These are phyloP conservation scores for Penicillium paneum DNA, from an alignment of 2,329 filamentous ascomycete genomes.

Conservation along the genomic window DNA sequence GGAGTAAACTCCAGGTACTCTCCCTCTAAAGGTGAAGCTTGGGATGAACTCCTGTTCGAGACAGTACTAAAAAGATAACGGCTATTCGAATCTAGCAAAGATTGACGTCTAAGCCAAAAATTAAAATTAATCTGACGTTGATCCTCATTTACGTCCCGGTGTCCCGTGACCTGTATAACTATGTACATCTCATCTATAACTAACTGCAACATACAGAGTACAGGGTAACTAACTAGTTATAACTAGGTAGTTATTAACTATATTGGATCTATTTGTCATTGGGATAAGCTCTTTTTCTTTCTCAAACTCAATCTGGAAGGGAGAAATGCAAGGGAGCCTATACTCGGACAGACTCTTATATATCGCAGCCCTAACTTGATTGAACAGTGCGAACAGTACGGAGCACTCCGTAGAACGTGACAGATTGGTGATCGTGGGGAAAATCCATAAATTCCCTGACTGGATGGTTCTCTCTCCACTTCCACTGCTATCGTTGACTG, in stretches of 20 bases:
- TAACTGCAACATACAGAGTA: not conserved
- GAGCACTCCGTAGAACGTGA: no score
- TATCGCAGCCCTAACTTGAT: not conserved
- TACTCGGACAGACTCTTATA: not conserved
- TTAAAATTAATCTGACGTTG: conserved; percentile 1
- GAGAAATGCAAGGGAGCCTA: not conserved
- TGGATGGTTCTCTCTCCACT: not conserved
- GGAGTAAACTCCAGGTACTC: not conserved
- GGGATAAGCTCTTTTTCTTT: not conserved
- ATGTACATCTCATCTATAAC: not conserved
- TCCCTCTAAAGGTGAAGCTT: not conserved
- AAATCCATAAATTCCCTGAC: not conserved
- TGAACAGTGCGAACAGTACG: not conserved
- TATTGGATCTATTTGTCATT: not conserved
- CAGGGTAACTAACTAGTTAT: not conserved
- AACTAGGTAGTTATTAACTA: no score
- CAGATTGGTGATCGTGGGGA: not conserved
- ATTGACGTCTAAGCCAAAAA: not conserved
- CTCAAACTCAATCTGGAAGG: not conserved
- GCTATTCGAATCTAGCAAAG: not conserved
- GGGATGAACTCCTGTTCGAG: conserved; percentile 1
- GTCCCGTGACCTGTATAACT: not conserved
- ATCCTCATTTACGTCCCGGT: conserved; percentile 9
- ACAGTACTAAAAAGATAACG: not conserved
- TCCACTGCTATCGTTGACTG: not conserved